Conservation (phyloP, 2,329 filamentous ascomycete species). For the Allantophomopsis lycopodina region DNA sequence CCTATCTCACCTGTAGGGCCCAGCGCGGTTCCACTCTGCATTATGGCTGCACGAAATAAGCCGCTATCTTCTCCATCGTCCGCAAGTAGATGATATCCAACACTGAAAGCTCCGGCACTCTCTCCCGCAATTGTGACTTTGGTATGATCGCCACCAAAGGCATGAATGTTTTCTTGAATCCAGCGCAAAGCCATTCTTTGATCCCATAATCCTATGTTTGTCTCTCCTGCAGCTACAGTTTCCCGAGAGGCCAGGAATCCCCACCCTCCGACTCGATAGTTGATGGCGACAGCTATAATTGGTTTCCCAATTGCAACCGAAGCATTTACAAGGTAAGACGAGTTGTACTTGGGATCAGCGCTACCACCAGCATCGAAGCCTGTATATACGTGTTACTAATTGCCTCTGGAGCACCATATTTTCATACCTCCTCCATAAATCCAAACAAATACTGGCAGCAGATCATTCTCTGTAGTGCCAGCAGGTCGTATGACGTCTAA, state of each 20-base stretch:
- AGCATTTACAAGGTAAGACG: conserved; percentile 36
- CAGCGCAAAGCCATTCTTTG: conserved; percentile 31
- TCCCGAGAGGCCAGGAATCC: conserved; percentile 26
- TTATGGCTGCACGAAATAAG: conserved; percentile 34
- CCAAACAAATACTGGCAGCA: conserved; percentile 38
- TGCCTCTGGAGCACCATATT: too few species aligned
- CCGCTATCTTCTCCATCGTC: too few species aligned
- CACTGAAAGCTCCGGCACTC: conserved; percentile 32
- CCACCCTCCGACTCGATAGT: conserved; percentile 25
- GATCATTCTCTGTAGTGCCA: too few species aligned
- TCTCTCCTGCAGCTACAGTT: conserved; percentile 21
- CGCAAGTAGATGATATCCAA: conserved; percentile 35
- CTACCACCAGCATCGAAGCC: conserved; percentile 24
- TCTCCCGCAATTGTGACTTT: conserved; percentile 36
- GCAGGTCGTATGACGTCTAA: not conserved
- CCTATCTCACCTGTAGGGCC: too few species aligned
- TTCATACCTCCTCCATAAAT: conserved; percentile 29
- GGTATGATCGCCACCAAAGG: conserved; percentile 25
- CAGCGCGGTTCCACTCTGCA: too few species aligned
- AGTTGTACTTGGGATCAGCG: conserved; percentile 36
- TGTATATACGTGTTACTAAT: too few species aligned
- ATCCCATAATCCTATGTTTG: conserved; percentile 24
- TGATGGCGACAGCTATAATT: conserved; percentile 27
- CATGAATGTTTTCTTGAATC: conserved; percentile 16
- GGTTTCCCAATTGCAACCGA: conserved; percentile 25